Conservation (phyloP, 352 stramenopile species). For the Globisporangium sylvaticum region DNA sequence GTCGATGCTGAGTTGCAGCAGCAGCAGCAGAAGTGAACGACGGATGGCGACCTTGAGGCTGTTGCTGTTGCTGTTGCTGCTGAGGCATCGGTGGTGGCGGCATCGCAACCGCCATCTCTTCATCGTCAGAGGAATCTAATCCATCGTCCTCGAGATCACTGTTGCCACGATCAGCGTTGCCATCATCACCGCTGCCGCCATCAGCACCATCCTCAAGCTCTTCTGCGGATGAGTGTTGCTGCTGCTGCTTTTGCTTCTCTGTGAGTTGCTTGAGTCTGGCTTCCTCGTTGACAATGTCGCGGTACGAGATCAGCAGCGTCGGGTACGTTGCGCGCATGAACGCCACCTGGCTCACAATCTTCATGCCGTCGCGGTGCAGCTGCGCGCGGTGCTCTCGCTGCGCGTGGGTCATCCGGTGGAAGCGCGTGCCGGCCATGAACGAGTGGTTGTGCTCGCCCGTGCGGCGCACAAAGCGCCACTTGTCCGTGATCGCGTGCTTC, state of each 20-base stretch:
- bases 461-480: constrained; percentile 3
- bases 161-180: background rate
- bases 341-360: constrained; percentile 1
- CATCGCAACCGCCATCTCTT: background rate
- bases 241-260: background rate
- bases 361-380: background rate
- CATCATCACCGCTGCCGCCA: background rate
- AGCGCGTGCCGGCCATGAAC: background rate
- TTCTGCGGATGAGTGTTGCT: background rate
- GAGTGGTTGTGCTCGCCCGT: background rate
- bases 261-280: background rate
- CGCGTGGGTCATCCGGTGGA: constrained; percentile 2
- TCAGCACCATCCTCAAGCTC: background rate
- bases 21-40: background rate
- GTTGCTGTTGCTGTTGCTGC: background rate
- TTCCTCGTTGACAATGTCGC: background rate
- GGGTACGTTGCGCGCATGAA: constrained; percentile 4
- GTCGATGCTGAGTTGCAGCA: background rate
- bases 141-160: background rate
- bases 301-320: constrained; percentile 2
- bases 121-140: background rate
- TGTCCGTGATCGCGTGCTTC: constrained; percentile 1
- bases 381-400: constrained; percentile 5
- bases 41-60: background rate
- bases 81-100: background rate